Evolutionary conservation across 1,139 yeast species (phyloP).

Genomic region (Meyerozyma carpophila): DNA sequence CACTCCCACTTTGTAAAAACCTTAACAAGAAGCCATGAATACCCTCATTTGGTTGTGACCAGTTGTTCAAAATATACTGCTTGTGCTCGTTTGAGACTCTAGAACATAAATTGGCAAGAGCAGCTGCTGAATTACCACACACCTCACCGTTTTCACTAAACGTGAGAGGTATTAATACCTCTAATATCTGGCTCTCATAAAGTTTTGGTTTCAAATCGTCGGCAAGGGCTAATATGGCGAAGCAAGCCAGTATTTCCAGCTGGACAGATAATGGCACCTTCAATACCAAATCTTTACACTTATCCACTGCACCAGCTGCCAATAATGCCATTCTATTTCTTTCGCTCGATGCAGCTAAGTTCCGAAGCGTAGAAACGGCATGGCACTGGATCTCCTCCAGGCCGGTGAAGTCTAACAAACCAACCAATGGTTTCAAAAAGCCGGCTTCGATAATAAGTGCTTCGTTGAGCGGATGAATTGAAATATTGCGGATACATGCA

Average conservation of each 20-base stretch:
- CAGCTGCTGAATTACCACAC: slow-evolving; percentile 98
- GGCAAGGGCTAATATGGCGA: slow-evolving; percentile 93
- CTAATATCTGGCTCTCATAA: slow-evolving; percentile 78
- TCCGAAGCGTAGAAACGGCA: slow-evolving; percentile 91
- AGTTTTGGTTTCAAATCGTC: slow-evolving; percentile 88
- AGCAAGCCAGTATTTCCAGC: slow-evolving; percentile 94
- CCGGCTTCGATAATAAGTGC: slow-evolving; percentile 95
- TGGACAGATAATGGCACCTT: slow-evolving; percentile 85
- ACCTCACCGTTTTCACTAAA: slow-evolving; percentile 87
- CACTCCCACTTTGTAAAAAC: slow-evolving; percentile 78
- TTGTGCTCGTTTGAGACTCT: slow-evolving; percentile 74
- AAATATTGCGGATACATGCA: slow-evolving; percentile 94
- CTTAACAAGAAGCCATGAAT: slow-evolving; percentile 77
- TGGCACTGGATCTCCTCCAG: slow-evolving; percentile 97
- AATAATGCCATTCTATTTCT: slow-evolving; percentile 86
- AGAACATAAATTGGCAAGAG: slow-evolving; percentile 90
- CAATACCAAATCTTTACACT: slow-evolving; percentile 83
- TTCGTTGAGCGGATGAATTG: slow-evolving; percentile 94
- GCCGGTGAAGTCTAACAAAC: slow-evolving; percentile 75
- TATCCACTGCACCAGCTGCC: slow-evolving; percentile 93
- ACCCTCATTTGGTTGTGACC: slow-evolving; percentile 82
- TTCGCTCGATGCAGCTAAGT: slow-evolving; percentile 93
- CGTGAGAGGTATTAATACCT: slow-evolving; percentile 87
- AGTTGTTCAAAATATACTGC: slow-evolving; percentile 66
- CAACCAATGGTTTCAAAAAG: slow-evolving; percentile 83